Percentiles rank a stretch among this genome's conserved stretches.
Conservation (phyloP, 1,284 basidiomycete genomes). For the Anthracocystis panici-leucophaei region DNA sequence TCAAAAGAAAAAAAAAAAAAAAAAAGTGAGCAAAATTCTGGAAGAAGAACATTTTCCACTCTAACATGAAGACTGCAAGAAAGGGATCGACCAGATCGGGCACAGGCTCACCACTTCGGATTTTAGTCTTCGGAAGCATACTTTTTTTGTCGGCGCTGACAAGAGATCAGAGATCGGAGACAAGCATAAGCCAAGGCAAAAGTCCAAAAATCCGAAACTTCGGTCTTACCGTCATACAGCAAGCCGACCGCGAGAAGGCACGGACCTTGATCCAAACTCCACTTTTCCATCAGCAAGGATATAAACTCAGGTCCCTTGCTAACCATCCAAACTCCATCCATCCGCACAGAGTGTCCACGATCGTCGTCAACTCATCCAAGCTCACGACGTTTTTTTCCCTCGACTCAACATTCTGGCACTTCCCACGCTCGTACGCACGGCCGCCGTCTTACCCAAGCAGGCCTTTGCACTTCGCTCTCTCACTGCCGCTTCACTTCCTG, state of each 20-base stretch:
- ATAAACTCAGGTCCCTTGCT: neutral
- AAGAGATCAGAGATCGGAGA: neutral
- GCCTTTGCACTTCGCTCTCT: conserved; percentile 2
- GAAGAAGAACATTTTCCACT: neutral
- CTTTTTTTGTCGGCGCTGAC: neutral
- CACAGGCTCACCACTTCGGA: too few relatives aligned
- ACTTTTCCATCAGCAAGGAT: neutral
- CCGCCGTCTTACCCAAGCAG: conserved; percentile 5
- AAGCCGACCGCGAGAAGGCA: neutral
- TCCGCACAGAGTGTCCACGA: neutral
- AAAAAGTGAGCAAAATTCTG: neutral
- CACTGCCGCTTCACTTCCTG: neutral
- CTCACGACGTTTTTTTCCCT: neutral
- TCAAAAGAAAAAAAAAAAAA: neutral
- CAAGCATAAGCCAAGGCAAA: neutral
- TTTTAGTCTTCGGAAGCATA: neutral
- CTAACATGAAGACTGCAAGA: too few relatives aligned
- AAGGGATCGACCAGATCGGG: neutral
- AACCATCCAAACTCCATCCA: neutral
- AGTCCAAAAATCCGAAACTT: neutral
- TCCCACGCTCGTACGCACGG: neutral
- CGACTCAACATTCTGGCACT: conserved; percentile 8
- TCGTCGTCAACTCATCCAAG: conserved; percentile 8
- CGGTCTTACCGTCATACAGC: conserved; percentile 4
- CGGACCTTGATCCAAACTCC: conserved; percentile 1